Conservation (phyloP, 2,329 filamentous ascomycete species). For the Penicillium sp. region DNA sequence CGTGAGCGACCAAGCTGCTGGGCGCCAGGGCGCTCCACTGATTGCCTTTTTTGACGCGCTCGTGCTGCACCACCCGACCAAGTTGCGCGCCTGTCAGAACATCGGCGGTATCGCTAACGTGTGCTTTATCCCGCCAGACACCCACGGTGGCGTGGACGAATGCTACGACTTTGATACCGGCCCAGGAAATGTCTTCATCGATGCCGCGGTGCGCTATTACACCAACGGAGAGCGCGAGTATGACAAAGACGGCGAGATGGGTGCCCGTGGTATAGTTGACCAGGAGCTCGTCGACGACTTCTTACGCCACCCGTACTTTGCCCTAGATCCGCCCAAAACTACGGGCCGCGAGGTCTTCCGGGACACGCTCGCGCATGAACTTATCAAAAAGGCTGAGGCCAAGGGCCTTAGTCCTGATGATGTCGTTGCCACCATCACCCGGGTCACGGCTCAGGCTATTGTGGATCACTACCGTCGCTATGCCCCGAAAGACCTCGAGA, state of each 20-base stretch:
- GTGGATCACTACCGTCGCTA: slow-evolving; percentile 46
- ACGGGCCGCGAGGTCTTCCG: slow-evolving; percentile 63
- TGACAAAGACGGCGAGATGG: slow-evolving; percentile 56
- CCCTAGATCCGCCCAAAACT: slow-evolving; percentile 55
- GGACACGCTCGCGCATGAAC: slow-evolving; percentile 55
- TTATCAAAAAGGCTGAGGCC: slow-evolving; percentile 52
- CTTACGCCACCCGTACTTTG: slow-evolving; percentile 54
- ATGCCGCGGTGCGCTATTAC: slow-evolving; percentile 58
- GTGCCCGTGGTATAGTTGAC: slow-evolving; percentile 51
- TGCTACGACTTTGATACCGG: slow-evolving; percentile 59
- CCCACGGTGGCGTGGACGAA: slow-evolving; percentile 30
- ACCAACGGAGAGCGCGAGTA: slow-evolving; percentile 54
- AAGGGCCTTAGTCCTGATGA: slow-evolving; percentile 53
- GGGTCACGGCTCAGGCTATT: slow-evolving; percentile 61
- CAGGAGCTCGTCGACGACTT: slow-evolving; percentile 57
- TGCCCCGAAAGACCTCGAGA: slow-evolving; percentile 47
- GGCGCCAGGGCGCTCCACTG: slow-evolving; percentile 57
- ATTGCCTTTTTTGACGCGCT: slow-evolving; percentile 61
- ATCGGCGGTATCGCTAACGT: slow-evolving; percentile 64
- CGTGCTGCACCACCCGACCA: slow-evolving; percentile 58
- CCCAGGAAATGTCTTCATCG: slow-evolving; percentile 59
- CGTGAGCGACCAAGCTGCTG: slow-evolving; percentile 58
- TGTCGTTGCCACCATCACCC: slow-evolving; percentile 60
- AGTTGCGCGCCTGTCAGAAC: slow-evolving; percentile 61
- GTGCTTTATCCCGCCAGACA: slow-evolving; percentile 45